A percentile compares a stretch with the other conserved stretches of the same genome.
Evolutionary conservation across 805 yeast genomes (phyloP).

Genomic region (Lachancea nothofagi): DNA sequence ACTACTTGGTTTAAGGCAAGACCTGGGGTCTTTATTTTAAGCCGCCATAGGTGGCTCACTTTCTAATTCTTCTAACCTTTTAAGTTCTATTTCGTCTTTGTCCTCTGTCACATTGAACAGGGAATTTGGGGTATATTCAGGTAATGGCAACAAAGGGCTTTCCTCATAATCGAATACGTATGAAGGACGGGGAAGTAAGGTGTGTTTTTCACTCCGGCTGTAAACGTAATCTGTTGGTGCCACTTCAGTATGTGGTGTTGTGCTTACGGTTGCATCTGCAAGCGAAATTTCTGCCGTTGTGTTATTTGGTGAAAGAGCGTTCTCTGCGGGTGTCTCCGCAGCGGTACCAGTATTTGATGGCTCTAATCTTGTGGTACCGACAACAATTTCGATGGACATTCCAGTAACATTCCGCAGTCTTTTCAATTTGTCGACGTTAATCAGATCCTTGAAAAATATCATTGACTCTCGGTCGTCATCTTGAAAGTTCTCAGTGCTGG

Average conservation of each 20-base stretch:
- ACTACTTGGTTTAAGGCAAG: neutral
- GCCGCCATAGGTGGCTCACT: constrained; percentile 36
- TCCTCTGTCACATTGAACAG: constrained; percentile 22
- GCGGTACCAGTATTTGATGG: constrained; percentile 8
- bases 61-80: constrained; percentile 35
- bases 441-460: constrained; percentile 37
- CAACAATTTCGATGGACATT: constrained; percentile 70
- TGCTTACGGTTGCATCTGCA: neutral
- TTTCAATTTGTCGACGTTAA: constrained; percentile 77
- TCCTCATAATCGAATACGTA: constrained; percentile 4
- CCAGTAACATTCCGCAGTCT: constrained; percentile 72
- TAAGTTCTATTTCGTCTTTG: constrained; percentile 38
- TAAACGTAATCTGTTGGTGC: neutral
- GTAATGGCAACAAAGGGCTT: constrained; percentile 12
- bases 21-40: neutral
- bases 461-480: constrained; percentile 25
- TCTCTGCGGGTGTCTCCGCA: constrained; percentile 12
- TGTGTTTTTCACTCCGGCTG: neutral
- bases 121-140: constrained; percentile 21
- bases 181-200: neutral
- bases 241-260: neutral
- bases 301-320: constrained; percentile 2
- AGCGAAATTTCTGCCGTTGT: too few relatives aligned
- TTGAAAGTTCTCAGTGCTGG: constrained; percentile 5
- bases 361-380: constrained; percentile 63